Evolutionary conservation across 108 stramenopile species (phyloP), one percentile per base, ranked within the genome.

Genomic region (Cyclotella cryptica): DNA sequence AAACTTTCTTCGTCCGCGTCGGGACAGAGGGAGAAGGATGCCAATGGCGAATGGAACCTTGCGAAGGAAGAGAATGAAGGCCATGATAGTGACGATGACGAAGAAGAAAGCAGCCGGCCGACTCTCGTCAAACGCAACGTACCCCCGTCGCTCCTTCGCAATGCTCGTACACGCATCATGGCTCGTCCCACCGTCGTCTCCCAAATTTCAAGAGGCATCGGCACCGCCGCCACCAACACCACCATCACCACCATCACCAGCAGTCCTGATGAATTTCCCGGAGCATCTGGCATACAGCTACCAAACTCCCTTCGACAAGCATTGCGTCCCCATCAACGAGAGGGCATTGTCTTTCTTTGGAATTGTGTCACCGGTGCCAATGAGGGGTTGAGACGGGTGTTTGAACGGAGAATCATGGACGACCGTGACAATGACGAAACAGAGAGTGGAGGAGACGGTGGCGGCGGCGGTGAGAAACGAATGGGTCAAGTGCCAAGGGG

Each of bases 281-380:
- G 15, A 41, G 17, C 58, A 55, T 44, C 21, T 35, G 40, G 29
- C 10, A 35, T 51, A 55, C 40, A 26, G n/a, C 5, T 61, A 39
- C 90, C 90, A 15, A 41, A 82, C 44, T 89, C 87, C 28, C 75
- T 91, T 22, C 67, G 72, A 21, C 49, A 53, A 14, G 69, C 58
- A 22, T 71, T 93, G 22, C 81, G 82, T 49, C 90, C 90, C 9
- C 90, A 93, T 75, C 92, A 93, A 76, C 40, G 83, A 7, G 76
- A 76, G 52, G 92, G 90, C 10, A 87, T 93, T 49, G 75, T 64
- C 12, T 93, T 93, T 76, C 66, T 93, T 7, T 93, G 92, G 92
- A 90, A 90, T 71, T 88, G 87, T 74, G 71, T 93, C n/a, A 87
- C 87, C 4, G 89, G 88, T 26, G 80, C 65, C 18, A 63, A 54